Percentiles rank a stretch among this genome's conserved stretches.
Evolutionary conservation across 108 stramenopile species (phyloP).

Genomic region (Phaeodactylum tricornutum): DNA sequence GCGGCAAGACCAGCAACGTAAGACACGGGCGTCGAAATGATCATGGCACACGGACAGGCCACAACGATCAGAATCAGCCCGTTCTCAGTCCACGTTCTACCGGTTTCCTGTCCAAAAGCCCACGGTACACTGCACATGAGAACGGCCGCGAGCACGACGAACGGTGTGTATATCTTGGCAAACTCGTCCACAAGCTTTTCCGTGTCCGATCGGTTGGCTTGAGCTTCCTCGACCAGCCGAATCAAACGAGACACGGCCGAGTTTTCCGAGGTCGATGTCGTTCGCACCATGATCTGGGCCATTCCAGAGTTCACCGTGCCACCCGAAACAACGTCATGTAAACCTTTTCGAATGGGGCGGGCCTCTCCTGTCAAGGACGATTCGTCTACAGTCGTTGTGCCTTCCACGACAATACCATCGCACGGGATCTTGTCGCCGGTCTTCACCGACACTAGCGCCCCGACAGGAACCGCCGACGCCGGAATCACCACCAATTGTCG

Average conservation of each 20-base stretch:
- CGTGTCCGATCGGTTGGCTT: conserved; percentile 75
- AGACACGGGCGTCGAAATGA: conserved; percentile 83
- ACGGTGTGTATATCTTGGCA: conserved; percentile 80
- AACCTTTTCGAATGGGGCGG: conserved; percentile 50
- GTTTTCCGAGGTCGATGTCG: conserved; percentile 62
- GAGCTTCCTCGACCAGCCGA: conserved; percentile 75
- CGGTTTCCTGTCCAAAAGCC: conserved; percentile 53
- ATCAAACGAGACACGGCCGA: conserved; percentile 71
- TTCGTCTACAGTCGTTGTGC: conserved; percentile 83
- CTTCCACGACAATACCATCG: conserved; percentile 86
- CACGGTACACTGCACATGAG: conserved; percentile 76
- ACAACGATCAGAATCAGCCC: conserved; percentile 86
- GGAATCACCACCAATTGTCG: conserved; percentile 55
- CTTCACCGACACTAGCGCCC: conserved; percentile 70
- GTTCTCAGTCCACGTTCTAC: conserved; percentile 57
- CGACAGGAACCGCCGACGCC: conserved; percentile 57
- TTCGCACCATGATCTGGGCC: conserved; percentile 55
- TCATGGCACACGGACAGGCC: conserved; percentile 92
- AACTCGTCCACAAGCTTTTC: conserved; percentile 82
- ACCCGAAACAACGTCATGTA: conserved; percentile 56
- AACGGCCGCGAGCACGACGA: conserved; percentile 54
- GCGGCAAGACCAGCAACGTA: conserved; percentile 84
- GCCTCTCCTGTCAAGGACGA: conserved; percentile 89
- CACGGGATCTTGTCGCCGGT: conserved; percentile 92
- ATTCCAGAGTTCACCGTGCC: conserved; percentile 79